Evolutionary conservation across 495 filamentous ascomycete species (phyloP).

Genomic region (Aspergillus nidulans): DNA sequence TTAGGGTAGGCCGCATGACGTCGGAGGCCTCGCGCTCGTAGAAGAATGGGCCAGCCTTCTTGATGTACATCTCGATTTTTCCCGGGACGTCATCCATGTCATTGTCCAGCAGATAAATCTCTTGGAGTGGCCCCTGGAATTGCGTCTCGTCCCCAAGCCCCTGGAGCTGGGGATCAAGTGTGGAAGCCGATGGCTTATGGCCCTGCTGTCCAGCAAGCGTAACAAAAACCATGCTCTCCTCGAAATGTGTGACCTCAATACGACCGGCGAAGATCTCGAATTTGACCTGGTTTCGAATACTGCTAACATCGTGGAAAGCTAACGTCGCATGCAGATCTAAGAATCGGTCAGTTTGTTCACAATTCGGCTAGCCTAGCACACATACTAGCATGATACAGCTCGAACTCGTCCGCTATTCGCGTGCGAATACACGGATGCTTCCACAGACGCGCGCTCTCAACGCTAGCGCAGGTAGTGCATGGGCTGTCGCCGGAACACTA

Average conservation of each 20-base stretch:
- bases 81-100: slow-evolving; percentile 63
- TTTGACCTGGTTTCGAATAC: slow-evolving; percentile 51
- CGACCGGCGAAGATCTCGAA: slow-evolving; percentile 54
- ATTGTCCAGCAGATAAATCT: slow-evolving; percentile 57
- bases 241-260: slow-evolving; percentile 68
- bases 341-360: slow-evolving; percentile 13
- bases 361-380: background rate
- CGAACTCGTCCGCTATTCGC: slow-evolving; percentile 67
- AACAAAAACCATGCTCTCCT: slow-evolving; percentile 49
- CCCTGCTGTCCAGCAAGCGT: slow-evolving; percentile 50
- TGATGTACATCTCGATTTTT: slow-evolving; percentile 68
- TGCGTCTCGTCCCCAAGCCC: slow-evolving; percentile 43
- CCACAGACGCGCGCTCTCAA: slow-evolving; percentile 76
- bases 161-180: slow-evolving; percentile 52
- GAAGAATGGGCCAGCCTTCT: slow-evolving; percentile 56
- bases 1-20: slow-evolving; percentile 64
- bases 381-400: slow-evolving; percentile 62
- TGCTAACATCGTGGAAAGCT: slow-evolving; percentile 59
- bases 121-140: slow-evolving; percentile 36
- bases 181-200: slow-evolving; percentile 39
- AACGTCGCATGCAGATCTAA: slow-evolving; percentile 62
- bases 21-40: slow-evolving; percentile 61
- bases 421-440: slow-evolving; percentile 73
- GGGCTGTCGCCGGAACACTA: slow-evolving; percentile 74
- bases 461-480: slow-evolving; percentile 73